A percentile compares a stretch with the other conserved stretches of the same genome.
Conservation (phyloP, 1,284 basidiomycete species). For the Marasmius sp. region DNA sequence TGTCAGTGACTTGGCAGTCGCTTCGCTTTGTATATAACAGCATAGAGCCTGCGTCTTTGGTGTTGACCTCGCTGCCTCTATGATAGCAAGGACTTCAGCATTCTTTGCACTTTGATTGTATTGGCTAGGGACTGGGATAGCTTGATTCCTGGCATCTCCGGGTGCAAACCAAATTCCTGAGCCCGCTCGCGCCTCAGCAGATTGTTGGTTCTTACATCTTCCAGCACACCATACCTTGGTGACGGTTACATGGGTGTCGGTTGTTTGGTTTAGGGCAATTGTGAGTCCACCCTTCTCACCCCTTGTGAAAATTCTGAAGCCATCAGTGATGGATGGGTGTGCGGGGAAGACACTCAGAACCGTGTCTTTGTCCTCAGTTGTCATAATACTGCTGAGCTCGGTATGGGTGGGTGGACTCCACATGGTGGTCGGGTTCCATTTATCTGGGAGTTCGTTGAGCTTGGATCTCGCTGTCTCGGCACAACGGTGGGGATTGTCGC, state of each 20-base stretch:
- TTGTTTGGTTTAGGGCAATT: neutral
- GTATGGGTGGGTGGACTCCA: too few relatives aligned
- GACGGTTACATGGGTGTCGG: too few relatives aligned
- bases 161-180: neutral
- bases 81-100: neutral
- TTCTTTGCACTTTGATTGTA: neutral
- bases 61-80: neutral
- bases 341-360: neutral
- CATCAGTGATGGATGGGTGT: neutral
- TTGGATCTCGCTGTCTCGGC: too few relatives aligned
- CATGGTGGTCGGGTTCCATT: too few relatives aligned
- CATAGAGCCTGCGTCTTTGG: neutral
- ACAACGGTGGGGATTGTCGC: too few relatives aligned
- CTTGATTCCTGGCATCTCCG: neutral
- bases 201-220: neutral
- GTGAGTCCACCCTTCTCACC: neutral
- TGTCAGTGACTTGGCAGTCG: neutral
- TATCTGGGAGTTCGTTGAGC: too few relatives aligned
- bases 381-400: neutral
- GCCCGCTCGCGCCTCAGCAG: neutral
- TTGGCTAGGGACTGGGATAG: neutral
- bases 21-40: neutral
- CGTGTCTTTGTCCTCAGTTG: neutral
- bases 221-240: neutral
- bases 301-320: constrained; percentile 9